Evolutionary conservation across 2,329 filamentous ascomycete genomes (phyloP), one percentile per base, ranked within the genome.

Genomic region (Fusarium sp.): DNA sequence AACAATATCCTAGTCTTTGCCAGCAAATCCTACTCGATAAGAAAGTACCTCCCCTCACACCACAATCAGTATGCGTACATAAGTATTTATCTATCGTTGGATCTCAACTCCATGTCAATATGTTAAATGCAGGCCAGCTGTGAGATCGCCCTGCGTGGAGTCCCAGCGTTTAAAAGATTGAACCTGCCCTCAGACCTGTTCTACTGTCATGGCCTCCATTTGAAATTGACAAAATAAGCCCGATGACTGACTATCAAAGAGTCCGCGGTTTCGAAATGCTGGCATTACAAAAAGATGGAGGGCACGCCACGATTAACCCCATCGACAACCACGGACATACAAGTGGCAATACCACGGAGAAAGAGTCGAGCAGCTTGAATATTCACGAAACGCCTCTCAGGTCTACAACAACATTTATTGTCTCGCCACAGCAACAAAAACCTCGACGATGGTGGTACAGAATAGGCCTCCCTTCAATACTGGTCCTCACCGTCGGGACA

Each of bases 361-460:
- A 49, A 24, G 30, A 57, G 22, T 35, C 35, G 3, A 39, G 28
- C 30, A 45, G n/a, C 7, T 26, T 56, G n/a, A 13, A 40, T 17
- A 37, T 50, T 3, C n/a, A 13, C n/a, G 28, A 55, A 44, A 14
- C 5, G 7, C 40, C 46, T 1, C 0, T 20, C 8, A 45, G 20
- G n/a, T 37, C 47, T 15, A 26, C 28, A 7, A 32, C 59, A 9
- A 49, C 46, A 35, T 24, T 57, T 14, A 24, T 30, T 5, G 30
- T 48, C 5, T 52, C 44, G n/a, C 39, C 44, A 4, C 41, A 32
- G 10, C 40, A 41, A 15, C 52, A 32, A 3, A 33, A 24, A 3
- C 15, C 19, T 24, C 41, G 28, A 39, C 53, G 26, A 28, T 66
- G 63, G 63, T 60, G 59, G 59, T 37, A 45, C 7, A 45, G 63